phyloP scores from a whole-genome alignment of 768 basidiomycete species.

The Dictyophora rubrovolvata region DNA sequence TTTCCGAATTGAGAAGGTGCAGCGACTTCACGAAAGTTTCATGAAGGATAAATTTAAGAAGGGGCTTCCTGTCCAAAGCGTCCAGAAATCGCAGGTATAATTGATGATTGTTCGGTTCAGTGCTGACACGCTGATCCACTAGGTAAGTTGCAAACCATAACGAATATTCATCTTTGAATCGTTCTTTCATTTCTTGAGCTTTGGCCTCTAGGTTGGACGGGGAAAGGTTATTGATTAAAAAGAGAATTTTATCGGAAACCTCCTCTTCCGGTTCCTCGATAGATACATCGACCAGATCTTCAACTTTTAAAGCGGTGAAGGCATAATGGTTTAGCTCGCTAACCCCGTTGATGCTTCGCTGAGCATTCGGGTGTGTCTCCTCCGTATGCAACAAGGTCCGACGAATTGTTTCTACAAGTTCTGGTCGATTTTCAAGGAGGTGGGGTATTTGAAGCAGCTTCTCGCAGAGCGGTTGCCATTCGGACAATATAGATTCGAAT shows the following conservation, averaged over 20 bases:
- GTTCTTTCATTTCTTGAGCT: slow-evolving; percentile 71
- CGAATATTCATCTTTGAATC: slow-evolving; percentile 76
- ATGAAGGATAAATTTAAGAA: slow-evolving; percentile 77
- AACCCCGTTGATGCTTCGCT: slow-evolving; percentile 22
- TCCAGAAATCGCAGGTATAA: slow-evolving; percentile 93
- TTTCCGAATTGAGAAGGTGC: slow-evolving; percentile 80
- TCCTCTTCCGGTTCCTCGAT: slow-evolving; percentile 72
- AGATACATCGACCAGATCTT: slow-evolving; percentile 45
- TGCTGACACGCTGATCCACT: slow-evolving; percentile 89
- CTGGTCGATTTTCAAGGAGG: slow-evolving; percentile 76
- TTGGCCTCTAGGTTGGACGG: slow-evolving; percentile 89
- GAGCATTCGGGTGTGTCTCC: slow-evolving; percentile 33
- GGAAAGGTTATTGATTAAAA: slow-evolving; percentile 97
- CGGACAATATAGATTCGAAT: slow-evolving; percentile 77
- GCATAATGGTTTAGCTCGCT: slow-evolving; percentile 33
- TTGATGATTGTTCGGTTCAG: slow-evolving; percentile 94
- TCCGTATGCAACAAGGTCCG: slow-evolving; percentile 51
- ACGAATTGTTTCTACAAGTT: slow-evolving; percentile 61
- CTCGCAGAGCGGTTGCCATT: slow-evolving; percentile 91
- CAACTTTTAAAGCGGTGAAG: slow-evolving; percentile 74
- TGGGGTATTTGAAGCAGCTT: slow-evolving; percentile 81
- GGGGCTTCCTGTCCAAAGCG: slow-evolving; percentile 52
- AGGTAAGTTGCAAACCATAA: slow-evolving; percentile 98
- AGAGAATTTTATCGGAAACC: slow-evolving; percentile 85
- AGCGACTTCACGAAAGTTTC: slow-evolving; percentile 89